Base-by-base conservation (phyloP, 345 rosid genomes). In the Corchorus olitorius region DNA sequence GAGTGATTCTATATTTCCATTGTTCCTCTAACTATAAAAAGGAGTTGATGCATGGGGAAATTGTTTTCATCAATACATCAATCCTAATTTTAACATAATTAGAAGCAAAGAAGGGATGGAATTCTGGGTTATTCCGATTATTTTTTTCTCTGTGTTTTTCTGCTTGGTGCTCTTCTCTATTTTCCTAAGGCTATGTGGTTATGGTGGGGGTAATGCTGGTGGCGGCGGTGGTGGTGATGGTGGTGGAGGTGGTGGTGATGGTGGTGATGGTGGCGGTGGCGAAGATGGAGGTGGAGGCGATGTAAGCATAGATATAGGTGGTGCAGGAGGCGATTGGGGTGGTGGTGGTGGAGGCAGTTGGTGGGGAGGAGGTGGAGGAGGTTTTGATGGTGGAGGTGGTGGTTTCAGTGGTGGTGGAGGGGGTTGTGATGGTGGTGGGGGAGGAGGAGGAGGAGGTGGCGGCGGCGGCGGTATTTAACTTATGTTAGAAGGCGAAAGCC, bases 31-130 rank as follows among this genome's bases (percentile, higher is more conserved):
- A 60, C 64, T 78, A 64, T 72, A 72, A 69, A 77, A 69, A 53
- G 41, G n/a, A 50, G 16, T 58, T 7, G 45, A 17, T 4, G 17
- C 4, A 17, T 33, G 6, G 12, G 12, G 65, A 39, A 54, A 4
- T 56, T 20, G 9, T 45, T 37, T 1, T 50, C 20, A 6, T 34
- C 73, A 69, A 43, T 16, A 49, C 12, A n/a, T n/a, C n/a, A n/a
- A n/a, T n/a, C n/a, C n/a, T n/a, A n/a, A 19, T 49, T 1, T 9
- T 8, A 22, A 14, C 17, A n/a, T n/a, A n/a, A 8, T n/a, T 53
- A 17, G 6, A 45, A 65, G 11, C 6, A 43, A 19, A 11, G 52
- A 65, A 41, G 17, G 16, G 49, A 74, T 69, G 82, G 72, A 79
- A 70, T 22, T 13, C 3, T 75, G 78, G 72, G 48, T 4, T 35